phyloP scores from a whole-genome alignment of 2,329 filamentous ascomycete species.

The Pseudomassariella vexata region DNA sequence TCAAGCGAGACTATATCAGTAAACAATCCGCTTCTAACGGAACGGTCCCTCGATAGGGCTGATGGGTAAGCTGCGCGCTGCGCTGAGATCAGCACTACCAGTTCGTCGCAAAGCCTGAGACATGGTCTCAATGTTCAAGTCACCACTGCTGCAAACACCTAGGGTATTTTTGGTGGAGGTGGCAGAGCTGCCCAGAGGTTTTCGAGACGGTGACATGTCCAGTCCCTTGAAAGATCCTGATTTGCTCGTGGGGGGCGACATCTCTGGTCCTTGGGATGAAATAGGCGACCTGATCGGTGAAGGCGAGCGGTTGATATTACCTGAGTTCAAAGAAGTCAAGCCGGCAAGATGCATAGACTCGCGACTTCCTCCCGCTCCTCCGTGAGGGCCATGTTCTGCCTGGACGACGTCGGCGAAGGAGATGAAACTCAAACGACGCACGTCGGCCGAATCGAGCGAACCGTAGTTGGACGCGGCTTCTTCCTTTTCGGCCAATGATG shows the following conservation, averaged over 20 bases:
- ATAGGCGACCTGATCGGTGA: conserved; percentile 76
- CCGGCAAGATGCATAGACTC: conserved; percentile 68
- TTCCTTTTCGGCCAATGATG: conserved; percentile 46
- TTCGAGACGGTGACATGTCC: conserved; percentile 61
- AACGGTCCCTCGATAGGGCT: conserved; percentile 49
- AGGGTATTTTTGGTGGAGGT: conserved; percentile 46
- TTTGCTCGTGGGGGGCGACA: conserved; percentile 72
- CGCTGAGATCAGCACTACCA: conserved; percentile 71
- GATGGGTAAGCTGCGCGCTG: conserved; percentile 47
- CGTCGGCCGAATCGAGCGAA: conserved; percentile 69
- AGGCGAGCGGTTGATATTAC: conserved; percentile 59
- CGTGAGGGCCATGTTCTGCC: conserved; percentile 64
- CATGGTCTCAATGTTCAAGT: conserved; percentile 92
- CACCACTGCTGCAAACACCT: conserved; percentile 45
- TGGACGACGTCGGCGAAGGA: conserved; percentile 96
- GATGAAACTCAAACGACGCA: conserved; percentile 86
- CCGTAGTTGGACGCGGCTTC: conserved; percentile 72
- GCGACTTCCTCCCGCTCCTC: conserved; percentile 45
- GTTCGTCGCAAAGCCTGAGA: conserved; percentile 80
- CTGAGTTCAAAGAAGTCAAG: conserved; percentile 53
- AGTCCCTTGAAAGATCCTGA: conserved; percentile 67
- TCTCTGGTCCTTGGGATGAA: conserved; percentile 62
- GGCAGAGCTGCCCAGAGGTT: conserved; percentile 60
- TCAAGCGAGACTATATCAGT: no score
- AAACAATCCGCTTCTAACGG: conserved; percentile 14